phyloP scores from a whole-genome alignment of 257 asterid species.

The Solanum pennellii region DNA sequence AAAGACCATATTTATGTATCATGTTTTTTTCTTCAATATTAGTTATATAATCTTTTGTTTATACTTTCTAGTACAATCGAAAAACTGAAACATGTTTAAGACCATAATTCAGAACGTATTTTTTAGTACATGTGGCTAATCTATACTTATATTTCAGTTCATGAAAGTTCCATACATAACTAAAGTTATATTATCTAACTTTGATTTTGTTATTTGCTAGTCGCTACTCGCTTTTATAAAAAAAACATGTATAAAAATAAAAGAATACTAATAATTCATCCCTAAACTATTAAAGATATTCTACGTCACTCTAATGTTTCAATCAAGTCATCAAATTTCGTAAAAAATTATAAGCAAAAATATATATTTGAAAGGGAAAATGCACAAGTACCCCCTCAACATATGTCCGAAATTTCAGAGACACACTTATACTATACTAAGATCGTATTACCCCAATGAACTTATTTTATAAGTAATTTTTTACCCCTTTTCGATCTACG shows the following conservation, averaged over 20 bases:
- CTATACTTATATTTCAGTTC: not conserved
- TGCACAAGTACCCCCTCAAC: too few species aligned
- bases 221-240: too few species aligned
- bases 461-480: too few species aligned
- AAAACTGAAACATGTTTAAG: fast-evolving
- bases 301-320: not conserved
- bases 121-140: not conserved
- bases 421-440: too few species aligned
- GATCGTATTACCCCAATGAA: too few species aligned
- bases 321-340: not conserved
- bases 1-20: not conserved
- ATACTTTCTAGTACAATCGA: not conserved
- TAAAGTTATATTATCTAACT: not conserved
- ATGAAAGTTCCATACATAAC: not conserved
- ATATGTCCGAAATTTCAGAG: too few species aligned
- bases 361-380: too few species aligned
- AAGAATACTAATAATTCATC: not conserved
- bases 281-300: not conserved
- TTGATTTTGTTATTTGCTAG: not conserved
- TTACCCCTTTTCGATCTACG: too few species aligned
- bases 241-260: not conserved
- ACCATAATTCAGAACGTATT: not conserved
- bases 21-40: not conserved
- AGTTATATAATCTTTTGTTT: not conserved
- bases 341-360: not conserved